A percentile compares a stretch with the other conserved stretches of the same genome.
Conservation (phyloP, 306 rosid genomes). For the Sicyos edulis region DNA sequence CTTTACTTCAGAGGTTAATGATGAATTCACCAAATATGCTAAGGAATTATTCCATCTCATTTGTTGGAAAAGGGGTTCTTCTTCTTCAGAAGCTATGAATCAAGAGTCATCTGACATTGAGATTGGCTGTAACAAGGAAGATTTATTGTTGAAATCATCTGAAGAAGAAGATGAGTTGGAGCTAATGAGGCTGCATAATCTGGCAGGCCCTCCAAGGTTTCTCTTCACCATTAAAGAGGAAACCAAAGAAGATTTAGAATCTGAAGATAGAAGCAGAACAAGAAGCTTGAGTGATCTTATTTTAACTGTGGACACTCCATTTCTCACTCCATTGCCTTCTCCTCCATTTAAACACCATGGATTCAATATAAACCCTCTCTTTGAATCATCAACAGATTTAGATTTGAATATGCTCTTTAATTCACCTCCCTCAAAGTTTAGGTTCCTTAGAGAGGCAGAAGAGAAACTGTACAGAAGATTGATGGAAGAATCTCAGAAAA, state of each 20-base stretch:
- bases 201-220: conserved; percentile 79
- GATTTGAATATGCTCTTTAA: conserved; percentile 52
- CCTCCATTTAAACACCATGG: conserved; percentile 58
- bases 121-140: conserved; percentile 34
- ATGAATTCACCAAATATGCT: conserved; percentile 36
- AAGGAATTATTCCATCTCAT: conserved; percentile 40
- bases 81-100: conserved; percentile 24
- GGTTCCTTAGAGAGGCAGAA: conserved; percentile 82
- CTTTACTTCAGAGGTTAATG: conserved; percentile 36
- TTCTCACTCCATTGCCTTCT: conserved; percentile 48
- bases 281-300: conserved; percentile 68
- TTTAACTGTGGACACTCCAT: conserved; percentile 44
- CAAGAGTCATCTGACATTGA: conserved; percentile 40
- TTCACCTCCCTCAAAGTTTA: conserved; percentile 85
- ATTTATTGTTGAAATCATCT: conserved; percentile 35
- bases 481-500: conserved; percentile 58
- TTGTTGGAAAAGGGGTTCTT: conserved; percentile 40
- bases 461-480: conserved; percentile 63
- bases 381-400: conserved; percentile 51
- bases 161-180: conserved; percentile 45
- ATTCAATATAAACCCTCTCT: conserved; percentile 62
- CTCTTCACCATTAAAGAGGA: conserved; percentile 89
- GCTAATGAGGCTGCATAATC: conserved; percentile 81
- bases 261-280: conserved; percentile 70
- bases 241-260: conserved; percentile 79